phyloP scores from a whole-genome alignment of 169 alveolate species.

The Plasmodium yoelii region DNA sequence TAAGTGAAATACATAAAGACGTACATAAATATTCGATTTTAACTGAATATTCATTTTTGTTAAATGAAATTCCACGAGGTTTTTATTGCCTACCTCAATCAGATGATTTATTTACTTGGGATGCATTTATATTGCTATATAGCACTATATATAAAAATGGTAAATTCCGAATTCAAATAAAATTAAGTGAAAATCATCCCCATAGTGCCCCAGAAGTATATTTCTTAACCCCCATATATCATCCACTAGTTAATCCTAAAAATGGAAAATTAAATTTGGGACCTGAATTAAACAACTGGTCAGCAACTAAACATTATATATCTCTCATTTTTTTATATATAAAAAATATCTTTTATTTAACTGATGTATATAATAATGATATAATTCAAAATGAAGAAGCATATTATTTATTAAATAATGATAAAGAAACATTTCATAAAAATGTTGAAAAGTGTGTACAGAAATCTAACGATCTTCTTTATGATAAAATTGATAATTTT shows the following conservation, averaged over 20 bases:
- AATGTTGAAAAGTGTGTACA: conserved; percentile 46
- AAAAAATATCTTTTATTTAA: conserved; percentile 49
- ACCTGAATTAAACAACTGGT: conserved; percentile 13
- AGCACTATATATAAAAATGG: conserved; percentile 54
- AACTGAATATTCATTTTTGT: conserved; percentile 61
- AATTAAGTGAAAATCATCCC: conserved; percentile 51
- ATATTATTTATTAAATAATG: conserved; percentile 31
- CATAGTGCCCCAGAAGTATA: conserved; percentile 44
- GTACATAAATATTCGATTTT: conserved; percentile 46
- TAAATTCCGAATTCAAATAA: conserved; percentile 45
- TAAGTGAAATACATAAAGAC: conserved; percentile 51
- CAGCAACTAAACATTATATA: conserved; percentile 56
- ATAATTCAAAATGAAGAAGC: conserved; percentile 51
- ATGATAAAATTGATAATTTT: conserved; percentile 23
- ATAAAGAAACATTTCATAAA: conserved; percentile 26
- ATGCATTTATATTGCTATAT: conserved; percentile 38
- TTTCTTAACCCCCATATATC: conserved; percentile 51
- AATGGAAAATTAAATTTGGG: conserved; percentile 73
- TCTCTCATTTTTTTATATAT: conserved; percentile 54
- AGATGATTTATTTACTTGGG: conserved; percentile 55
- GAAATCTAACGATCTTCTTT: conserved; percentile 1
- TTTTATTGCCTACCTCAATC: conserved; percentile 61
- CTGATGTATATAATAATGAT: conserved; percentile 39
- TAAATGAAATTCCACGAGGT: conserved; percentile 51
- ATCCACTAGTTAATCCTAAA: conserved; percentile 38